Percentiles rank a stretch among this genome's conserved stretches.
These are phyloP conservation scores for Ampelocalamus luodianensis DNA, from an alignment of 176 grass and related monocot species.

Conservation along the genomic window DNA sequence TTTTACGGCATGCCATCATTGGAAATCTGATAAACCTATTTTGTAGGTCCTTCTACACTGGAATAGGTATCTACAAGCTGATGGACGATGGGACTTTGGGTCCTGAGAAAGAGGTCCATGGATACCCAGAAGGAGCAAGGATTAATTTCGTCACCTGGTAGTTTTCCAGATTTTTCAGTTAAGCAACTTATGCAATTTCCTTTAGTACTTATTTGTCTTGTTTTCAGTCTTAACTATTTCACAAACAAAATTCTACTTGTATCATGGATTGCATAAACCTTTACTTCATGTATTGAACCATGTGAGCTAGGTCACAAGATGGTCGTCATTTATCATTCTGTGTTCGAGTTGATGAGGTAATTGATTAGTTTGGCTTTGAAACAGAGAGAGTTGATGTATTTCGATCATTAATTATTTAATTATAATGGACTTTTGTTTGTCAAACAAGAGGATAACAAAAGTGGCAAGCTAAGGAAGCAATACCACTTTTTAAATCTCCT, in stretches of 20 bases:
- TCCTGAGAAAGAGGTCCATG: constrained; percentile 77
- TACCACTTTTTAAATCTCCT: too few species aligned
- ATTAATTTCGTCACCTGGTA: constrained; percentile 99
- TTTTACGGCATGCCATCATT: constrained; percentile 1
- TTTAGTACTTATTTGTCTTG: constrained; percentile 23
- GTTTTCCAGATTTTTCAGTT: constrained; percentile 36
- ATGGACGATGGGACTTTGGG: constrained; percentile 81
- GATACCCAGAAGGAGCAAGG: constrained; percentile 86
- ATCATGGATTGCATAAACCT: constrained; percentile 34
- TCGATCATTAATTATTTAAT: too few species aligned
- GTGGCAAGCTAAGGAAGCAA: too few species aligned
- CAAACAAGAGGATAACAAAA: too few species aligned
- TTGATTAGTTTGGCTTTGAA: constrained; percentile 22
- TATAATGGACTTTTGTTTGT: too few species aligned
- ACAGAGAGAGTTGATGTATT: constrained; percentile 17
- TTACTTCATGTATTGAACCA: constrained; percentile 27
- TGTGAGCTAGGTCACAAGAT: constrained; percentile 76
- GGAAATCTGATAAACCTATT: constrained; percentile 42
- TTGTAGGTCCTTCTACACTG: constrained; percentile 95
- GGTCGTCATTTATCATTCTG: constrained; percentile 80
- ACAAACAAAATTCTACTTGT: constrained; percentile 1
- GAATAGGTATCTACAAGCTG: constrained; percentile 87
- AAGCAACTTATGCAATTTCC: background rate
- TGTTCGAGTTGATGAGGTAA: constrained; percentile 89
- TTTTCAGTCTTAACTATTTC: background rate